Base-by-base conservation (phyloP, 179 eudicot species). In the Monotropa hypopitys region DNA sequence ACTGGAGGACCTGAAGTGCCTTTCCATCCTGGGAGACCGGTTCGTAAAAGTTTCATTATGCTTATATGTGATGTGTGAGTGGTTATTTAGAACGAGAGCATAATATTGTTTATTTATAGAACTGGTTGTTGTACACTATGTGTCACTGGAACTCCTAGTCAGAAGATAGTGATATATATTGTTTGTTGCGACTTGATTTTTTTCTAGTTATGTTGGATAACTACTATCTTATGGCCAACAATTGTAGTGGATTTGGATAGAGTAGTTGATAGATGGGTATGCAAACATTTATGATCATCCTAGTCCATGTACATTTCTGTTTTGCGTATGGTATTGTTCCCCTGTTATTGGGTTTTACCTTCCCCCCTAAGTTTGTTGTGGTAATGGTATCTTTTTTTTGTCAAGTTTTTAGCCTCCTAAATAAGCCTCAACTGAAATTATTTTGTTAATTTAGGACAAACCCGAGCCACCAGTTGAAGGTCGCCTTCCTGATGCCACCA, bases 1-100 rank as follows among this genome's bases (percentile, higher is more conserved):
- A 91, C 97, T 15, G 97, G 97, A 23, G 97, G 97, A 62, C 97
- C 97, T 63, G 97, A 92, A 45, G 61, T 92, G 79, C 97, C 97
- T 28, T 92, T 89, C 84, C 97, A 92, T 83, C 97, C 97, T n/a
- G 97, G 97, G 70, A 89, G 97, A 76, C 83, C 77, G 93, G 97
- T 92, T 65, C 42, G 89, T 83, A 45, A 73, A 59, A 43, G 32
- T 61, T 33, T 42, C n/a, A 13, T 20, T 21, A 21, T 4, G 70
- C 16, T 35, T 20, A 26, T 51, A 21, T 76, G 7, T 61, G 21
- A 23, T 15, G 9, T 30, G 13, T 26, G 21, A 43, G 38, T 21
- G 7, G 72, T 47, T 71, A 54, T 18, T 8, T 51, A 13, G 75
- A 10, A 72, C 20, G n/a, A 63, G n/a, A 32, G 40, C 11, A 16